Conservation (phyloP, 163 green algal species). For the Chloromonas sp. region DNA sequence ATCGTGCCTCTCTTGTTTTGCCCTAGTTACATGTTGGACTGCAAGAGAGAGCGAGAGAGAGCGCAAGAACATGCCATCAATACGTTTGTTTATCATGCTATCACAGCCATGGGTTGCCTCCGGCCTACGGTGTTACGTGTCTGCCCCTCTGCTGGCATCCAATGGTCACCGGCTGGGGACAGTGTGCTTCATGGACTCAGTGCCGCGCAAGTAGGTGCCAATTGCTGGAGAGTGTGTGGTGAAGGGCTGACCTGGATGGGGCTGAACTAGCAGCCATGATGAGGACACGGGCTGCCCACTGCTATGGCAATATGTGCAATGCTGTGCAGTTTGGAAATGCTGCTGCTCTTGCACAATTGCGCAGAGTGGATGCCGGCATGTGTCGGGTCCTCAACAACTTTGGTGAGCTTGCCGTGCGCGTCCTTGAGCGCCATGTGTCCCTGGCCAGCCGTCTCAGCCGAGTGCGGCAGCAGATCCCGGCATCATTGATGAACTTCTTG, state of each 20-base stretch:
- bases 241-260: not conserved
- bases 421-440: slow-evolving; percentile 11
- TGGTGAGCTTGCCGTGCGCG: slow-evolving; percentile 9
- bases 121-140: not conserved
- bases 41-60: no score
- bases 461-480: not conserved
- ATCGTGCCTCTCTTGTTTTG: no score
- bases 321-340: not conserved
- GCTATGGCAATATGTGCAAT: not conserved
- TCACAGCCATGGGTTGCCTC: not conserved
- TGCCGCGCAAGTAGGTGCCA: not conserved
- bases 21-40: no score
- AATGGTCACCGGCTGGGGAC: slow-evolving; percentile 3
- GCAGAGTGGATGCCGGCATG: slow-evolving; percentile 17
- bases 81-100: no score
- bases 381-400: slow-evolving; percentile 16
- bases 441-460: not conserved
- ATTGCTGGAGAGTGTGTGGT: not conserved
- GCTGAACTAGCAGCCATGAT: not conserved
- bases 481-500: not conserved
- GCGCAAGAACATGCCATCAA: no score
- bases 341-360: not conserved
- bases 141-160: slow-evolving; percentile 1
- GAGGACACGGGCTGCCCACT: not conserved
- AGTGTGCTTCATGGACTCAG: slow-evolving; percentile 6